Evolutionary conservation across 495 filamentous ascomycete genomes (phyloP).

Genomic region (Poronia punctata): DNA sequence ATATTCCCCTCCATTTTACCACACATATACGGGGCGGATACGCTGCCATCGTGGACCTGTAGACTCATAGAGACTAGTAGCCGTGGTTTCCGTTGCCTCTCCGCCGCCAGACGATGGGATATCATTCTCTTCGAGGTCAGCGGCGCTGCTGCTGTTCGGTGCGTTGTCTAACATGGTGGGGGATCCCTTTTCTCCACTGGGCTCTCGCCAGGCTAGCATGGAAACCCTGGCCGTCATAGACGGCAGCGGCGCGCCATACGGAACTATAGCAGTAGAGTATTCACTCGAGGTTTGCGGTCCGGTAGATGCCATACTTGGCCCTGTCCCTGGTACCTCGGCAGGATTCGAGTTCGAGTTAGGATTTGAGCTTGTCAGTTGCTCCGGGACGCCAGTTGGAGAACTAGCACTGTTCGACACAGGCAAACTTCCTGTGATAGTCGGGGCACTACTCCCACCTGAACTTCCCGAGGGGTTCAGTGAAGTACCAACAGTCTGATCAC

Average conservation of each 20-base stretch:
- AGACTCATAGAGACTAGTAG: constrained; percentile 9
- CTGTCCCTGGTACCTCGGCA: not conserved
- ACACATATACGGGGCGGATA: constrained; percentile 18
- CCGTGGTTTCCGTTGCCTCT: constrained; percentile 6
- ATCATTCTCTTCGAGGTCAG: too few species aligned
- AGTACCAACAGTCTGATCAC: constrained; percentile 3
- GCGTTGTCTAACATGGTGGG: constrained; percentile 10
- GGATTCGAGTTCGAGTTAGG: constrained; percentile 2
- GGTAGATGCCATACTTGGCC: not conserved
- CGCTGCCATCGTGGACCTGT: constrained; percentile 18
- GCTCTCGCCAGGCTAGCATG: constrained; percentile 20
- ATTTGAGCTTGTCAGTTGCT: constrained; percentile 12
- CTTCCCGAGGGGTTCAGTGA: constrained; percentile 2
- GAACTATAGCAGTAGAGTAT: constrained; percentile 14
- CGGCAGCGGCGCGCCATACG: constrained; percentile 14
- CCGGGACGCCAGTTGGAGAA: constrained; percentile 2
- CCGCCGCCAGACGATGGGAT: too few species aligned
- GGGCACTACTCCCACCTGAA: not conserved
- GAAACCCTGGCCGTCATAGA: constrained; percentile 18
- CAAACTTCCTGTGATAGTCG: constrained; percentile 7
- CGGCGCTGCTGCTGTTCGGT: not conserved
- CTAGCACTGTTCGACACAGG: constrained; percentile 1
- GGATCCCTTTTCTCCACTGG: constrained; percentile 11
- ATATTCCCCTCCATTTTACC: too few species aligned
- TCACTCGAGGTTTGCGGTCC: constrained; percentile 17